Evolutionary conservation across 1,139 yeast genomes (phyloP).

Genomic region (Eremothecium cymbalariae): DNA sequence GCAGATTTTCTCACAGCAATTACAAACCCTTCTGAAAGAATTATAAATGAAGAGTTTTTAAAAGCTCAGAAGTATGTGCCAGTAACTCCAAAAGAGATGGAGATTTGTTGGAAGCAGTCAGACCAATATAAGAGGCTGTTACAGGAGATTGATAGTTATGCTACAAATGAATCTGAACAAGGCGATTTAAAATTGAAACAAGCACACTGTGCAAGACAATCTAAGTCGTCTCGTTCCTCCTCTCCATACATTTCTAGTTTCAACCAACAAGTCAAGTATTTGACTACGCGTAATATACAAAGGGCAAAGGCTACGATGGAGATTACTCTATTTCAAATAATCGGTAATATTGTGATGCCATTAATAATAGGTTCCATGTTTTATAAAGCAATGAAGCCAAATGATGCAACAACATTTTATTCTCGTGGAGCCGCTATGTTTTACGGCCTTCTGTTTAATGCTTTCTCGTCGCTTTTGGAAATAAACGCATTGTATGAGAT

Average conservation of each 20-base stretch:
- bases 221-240: slow-evolving; percentile 43
- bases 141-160: slow-evolving; percentile 37
- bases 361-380: slow-evolving; percentile 67
- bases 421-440: slow-evolving; percentile 65
- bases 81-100: slow-evolving; percentile 62
- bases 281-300: slow-evolving; percentile 53
- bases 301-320: slow-evolving; percentile 62
- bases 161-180: slow-evolving; percentile 13
- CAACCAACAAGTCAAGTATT: slow-evolving; percentile 53
- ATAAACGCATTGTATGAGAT: slow-evolving; percentile 62
- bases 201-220: slow-evolving; percentile 51
- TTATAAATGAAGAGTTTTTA: slow-evolving; percentile 28
- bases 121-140: slow-evolving; percentile 40
- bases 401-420: slow-evolving; percentile 48
- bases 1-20: slow-evolving; percentile 76
- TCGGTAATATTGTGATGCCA: slow-evolving; percentile 67
- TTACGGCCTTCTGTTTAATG: slow-evolving; percentile 70
- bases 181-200: slow-evolving; percentile 30
- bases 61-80: slow-evolving; percentile 56
- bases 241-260: slow-evolving; percentile 64
- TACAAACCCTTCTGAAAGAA: slow-evolving; percentile 66
- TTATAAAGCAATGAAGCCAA: slow-evolving; percentile 43
- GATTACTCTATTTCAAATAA: slow-evolving; percentile 48
- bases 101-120: slow-evolving; percentile 59
- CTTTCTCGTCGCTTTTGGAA: slow-evolving; percentile 67